These are phyloP conservation scores for Chlorella sp. DNA, from an alignment of 139 green algal species.

Conservation along the genomic window DNA sequence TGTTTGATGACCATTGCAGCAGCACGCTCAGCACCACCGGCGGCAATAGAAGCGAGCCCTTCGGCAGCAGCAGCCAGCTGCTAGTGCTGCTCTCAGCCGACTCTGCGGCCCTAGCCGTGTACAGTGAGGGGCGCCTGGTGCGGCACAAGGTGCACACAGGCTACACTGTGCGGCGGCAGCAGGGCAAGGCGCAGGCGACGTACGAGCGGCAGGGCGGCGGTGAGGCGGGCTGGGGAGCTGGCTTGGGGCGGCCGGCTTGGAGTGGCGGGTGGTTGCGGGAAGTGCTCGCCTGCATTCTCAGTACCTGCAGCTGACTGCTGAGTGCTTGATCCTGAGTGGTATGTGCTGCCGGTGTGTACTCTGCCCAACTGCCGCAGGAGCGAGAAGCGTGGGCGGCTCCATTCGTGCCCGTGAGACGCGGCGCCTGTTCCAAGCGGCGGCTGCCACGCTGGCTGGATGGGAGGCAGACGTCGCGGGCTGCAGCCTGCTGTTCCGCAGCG, in stretches of 20 bases:
- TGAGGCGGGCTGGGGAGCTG: background rate
- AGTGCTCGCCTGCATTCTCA: too few relatives aligned
- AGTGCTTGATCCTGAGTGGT: too few relatives aligned
- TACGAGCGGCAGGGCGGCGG: conserved; percentile 28
- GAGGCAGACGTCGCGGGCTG: conserved; percentile 4
- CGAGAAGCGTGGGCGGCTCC: conserved; percentile 6
- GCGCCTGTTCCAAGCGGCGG: conserved; percentile 20
- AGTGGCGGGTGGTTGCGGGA: too few relatives aligned
- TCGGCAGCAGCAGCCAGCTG: conserved; percentile 3
- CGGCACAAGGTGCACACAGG: conserved; percentile 42
- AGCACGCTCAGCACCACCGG: conserved; percentile 9
- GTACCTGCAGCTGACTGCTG: too few relatives aligned
- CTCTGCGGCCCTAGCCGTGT: conserved; percentile 40
- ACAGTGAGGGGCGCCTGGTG: conserved; percentile 11
- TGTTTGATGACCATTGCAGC: background rate
- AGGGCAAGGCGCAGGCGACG: conserved; percentile 42
- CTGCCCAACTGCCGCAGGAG: background rate
- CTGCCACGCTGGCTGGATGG: conserved; percentile 17
- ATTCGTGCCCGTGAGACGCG: conserved; percentile 13
- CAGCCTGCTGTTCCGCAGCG: background rate
- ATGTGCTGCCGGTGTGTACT: too few relatives aligned
- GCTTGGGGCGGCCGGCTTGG: background rate
- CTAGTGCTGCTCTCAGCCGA: conserved; percentile 42
- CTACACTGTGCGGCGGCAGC: conserved; percentile 44
- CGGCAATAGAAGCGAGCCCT: background rate